Evolutionary conservation across 306 rosid genomes (phyloP).

Genomic region (Erythrophleum fordii): DNA sequence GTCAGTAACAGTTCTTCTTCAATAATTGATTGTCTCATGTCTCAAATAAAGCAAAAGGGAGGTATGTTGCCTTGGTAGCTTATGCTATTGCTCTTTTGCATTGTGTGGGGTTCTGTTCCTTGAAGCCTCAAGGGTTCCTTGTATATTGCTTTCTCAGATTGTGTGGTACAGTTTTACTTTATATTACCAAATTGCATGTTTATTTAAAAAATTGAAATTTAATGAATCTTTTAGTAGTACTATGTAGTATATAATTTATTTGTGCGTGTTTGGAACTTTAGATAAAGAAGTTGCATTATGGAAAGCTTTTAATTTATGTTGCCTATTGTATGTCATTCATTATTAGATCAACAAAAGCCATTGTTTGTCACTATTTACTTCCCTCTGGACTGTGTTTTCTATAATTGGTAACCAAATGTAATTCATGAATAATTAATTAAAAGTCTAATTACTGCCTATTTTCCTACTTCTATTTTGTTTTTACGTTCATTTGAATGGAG

Average conservation of each 20-base stretch:
- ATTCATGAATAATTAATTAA: neutral
- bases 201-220: neutral
- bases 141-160: neutral
- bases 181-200: neutral
- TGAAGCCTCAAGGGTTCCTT: neutral
- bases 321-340: neutral
- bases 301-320: neutral
- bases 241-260: too few relatives aligned
- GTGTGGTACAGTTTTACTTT: neutral
- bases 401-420: conserved; percentile 2
- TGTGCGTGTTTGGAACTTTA: neutral
- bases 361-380: neutral
- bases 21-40: conserved; percentile 82
- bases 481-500: conserved; percentile 29
- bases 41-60: conserved; percentile 64
- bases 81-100: conserved; percentile 25
- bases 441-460: neutral
- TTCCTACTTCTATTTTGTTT: neutral
- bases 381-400: conserved; percentile 41
- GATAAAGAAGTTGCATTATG: neutral
- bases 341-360: neutral
- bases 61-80: conserved; percentile 49
- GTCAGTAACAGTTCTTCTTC: conserved; percentile 89
- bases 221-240: neutral
- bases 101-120: conserved; percentile 15